Evolutionary conservation across 2,329 filamentous ascomycete species (phyloP), one percentile per base, ranked within the genome.

Genomic region (Cercospora zeina): DNA sequence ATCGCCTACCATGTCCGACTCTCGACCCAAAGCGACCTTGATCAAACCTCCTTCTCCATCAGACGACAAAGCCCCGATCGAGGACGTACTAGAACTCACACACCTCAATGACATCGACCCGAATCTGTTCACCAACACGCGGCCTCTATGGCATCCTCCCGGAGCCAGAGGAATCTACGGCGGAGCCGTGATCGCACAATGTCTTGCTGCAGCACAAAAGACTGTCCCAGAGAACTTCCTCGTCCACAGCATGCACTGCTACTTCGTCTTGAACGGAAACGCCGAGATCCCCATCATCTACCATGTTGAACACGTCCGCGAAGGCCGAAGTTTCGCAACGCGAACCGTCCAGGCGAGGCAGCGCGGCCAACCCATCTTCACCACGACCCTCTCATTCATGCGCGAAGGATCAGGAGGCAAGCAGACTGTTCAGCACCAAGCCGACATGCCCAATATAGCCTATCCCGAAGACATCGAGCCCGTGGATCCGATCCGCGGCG

Each of bases 161-260:
- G 92, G 91, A 19, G 95, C 95, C 2, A 87, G 95, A 58, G 95
- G 95, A 64, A 92, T 99, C 77, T 99, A 91, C 73, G 95, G 95
- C 74, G 95, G 95, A 73, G 87, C 90, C 61, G 92, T 96, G 37
- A 97, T 99, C 69, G 93, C 93, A 53, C 93, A 97, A 82, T 93
- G 85, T 72, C 87, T 97, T 27, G 85, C 89, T 50, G 91, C 95
- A 1, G 95, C 91, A 24, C 92, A 96, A 76, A 86, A 87, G 73
- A 99, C 95, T 8, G 90, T 99, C 1, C 88, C 89, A 0, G 76
- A 81, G 27, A 82, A 90, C 74, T 97, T 96, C 77, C 85, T 87
- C 63, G 87, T 95, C 54, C 95, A 99, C 81, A 93, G 89, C 73
- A 97, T 96, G 89, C 95, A 99, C 83, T 97, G 95, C 84, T 99